These are phyloP conservation scores for Nicotiana knightiana DNA, from an alignment of 257 asterid genomes.

Conservation along the genomic window DNA sequence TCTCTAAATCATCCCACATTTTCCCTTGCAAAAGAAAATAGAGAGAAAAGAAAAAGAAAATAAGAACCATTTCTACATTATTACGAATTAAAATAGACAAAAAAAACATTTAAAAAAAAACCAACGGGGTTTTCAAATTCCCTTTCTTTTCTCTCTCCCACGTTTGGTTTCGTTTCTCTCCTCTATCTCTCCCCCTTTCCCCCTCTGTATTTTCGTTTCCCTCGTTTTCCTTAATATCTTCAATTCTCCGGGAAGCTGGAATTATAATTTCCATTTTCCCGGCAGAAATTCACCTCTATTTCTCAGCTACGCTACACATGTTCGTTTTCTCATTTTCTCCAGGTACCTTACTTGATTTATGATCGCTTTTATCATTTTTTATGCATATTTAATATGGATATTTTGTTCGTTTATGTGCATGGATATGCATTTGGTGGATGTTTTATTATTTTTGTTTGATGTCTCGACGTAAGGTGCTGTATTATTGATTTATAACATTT, in stretches of 20 bases:
- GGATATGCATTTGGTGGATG: background rate
- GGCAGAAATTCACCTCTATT: background rate
- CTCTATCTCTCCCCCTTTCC: background rate
- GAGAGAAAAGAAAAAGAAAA: background rate
- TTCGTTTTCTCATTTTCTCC: background rate
- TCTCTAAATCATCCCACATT: slow-evolving; percentile 6
- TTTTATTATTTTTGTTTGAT: background rate
- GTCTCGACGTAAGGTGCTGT: background rate
- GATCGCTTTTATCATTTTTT: too few species aligned
- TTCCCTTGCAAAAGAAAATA: background rate
- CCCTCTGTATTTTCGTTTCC: background rate
- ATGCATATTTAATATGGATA: background rate
- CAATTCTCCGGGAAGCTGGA: slow-evolving; percentile 6
- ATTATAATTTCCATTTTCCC: background rate
- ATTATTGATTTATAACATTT: background rate
- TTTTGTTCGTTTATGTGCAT: background rate
- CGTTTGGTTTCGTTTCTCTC: background rate
- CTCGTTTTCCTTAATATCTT: background rate
- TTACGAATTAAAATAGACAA: background rate
- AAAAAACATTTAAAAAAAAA: background rate
- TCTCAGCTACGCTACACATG: background rate
- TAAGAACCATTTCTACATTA: background rate
- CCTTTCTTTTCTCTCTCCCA: slow-evolving; percentile 9
- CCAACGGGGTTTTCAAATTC: background rate
- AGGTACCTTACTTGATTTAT: background rate